phyloP scores from a whole-genome alignment of 441 rosid species.

The Bocquillonia castaneifolia region DNA sequence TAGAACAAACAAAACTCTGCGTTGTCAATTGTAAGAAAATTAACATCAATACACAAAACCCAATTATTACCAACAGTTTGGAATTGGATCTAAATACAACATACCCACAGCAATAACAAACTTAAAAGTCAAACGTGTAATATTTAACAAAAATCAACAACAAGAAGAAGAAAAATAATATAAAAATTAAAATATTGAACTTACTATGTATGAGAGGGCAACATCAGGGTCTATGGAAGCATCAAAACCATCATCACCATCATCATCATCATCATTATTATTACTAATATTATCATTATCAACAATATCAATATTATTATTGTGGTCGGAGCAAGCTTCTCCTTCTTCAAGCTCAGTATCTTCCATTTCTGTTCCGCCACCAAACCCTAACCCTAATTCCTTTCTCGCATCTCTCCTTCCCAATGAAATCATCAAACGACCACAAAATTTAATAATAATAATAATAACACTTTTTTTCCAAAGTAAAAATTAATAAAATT shows the following conservation, averaged over 20 bases:
- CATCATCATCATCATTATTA: slow-evolving; percentile 35
- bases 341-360: slow-evolving; percentile 98
- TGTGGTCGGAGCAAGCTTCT: slow-evolving; percentile 80
- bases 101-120: slow-evolving; percentile 16
- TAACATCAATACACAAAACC: slow-evolving; percentile 20
- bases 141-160: not conserved
- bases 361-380: slow-evolving; percentile 50
- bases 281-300: no score
- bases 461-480: no score
- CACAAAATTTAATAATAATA: not conserved
- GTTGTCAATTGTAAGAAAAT: slow-evolving; percentile 23
- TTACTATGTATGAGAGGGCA: slow-evolving; percentile 79
- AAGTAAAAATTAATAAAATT: slow-evolving; percentile 1
- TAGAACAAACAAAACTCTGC: slow-evolving; percentile 20
- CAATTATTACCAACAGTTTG: slow-evolving; percentile 4
- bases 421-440: slow-evolving; percentile 50
- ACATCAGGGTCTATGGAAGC: slow-evolving; percentile 62
- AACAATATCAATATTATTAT: slow-evolving; percentile 40
- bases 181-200: slow-evolving; percentile 15
- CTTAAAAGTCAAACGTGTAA: slow-evolving; percentile 23
- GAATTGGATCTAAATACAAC: slow-evolving; percentile 3
- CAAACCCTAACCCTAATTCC: slow-evolving; percentile 61
- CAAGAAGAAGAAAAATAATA: not conserved
- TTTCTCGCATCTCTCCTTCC: slow-evolving; percentile 62
- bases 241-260: slow-evolving; percentile 40